Evolutionary conservation across 371 early-diverging fungal species (phyloP), one percentile per base, ranked within the genome.

Genomic region (Mucor racemosus): DNA sequence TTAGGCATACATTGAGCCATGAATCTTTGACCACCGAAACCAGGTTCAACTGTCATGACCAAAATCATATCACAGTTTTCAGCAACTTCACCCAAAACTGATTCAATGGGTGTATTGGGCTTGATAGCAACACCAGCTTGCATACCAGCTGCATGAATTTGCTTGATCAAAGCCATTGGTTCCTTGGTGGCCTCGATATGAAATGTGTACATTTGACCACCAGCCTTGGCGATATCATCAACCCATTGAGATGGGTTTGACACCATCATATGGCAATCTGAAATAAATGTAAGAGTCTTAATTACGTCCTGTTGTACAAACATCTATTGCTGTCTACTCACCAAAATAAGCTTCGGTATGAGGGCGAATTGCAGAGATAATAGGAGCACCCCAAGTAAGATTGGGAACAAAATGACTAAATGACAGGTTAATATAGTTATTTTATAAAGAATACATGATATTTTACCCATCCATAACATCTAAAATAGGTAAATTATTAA

Each of bases 11-110:
- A 92, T 66, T 91, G 83, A 5, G 81, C 80, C 96, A 96, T 96
- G 74, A 97, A 96, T 46, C 88, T 78, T 79, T 98, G 98, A 41
- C 98, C 98, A 44, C 98, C 98, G 77, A 98, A 98, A 4, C 98
- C 98, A 54, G 98, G 98, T 74, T 98, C 97, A 39, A 99, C 99
- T 0, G 99, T 99, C 99, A 99, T 99, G 48, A 99, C 87, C 50
- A 99, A 84, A 36, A 98, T 90, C 92, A 94, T 92, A 67, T 97
- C 98, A 58, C 93, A 87, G 70, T 85, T 77, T 26, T 86, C 82
- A 26, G 86, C 92, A 40, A 92, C 75, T 13, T 84, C 81, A 3
- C 81, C 81, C 53, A 88, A 81, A 4, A 94, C 90, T 0, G 81
- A 68, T n/a, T 93, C 92, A 26, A 94, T 86, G 7, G 91, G 88